phyloP scores from a whole-genome alignment of 1,139 yeast genomes.

The Magnusiomyces sp. region DNA sequence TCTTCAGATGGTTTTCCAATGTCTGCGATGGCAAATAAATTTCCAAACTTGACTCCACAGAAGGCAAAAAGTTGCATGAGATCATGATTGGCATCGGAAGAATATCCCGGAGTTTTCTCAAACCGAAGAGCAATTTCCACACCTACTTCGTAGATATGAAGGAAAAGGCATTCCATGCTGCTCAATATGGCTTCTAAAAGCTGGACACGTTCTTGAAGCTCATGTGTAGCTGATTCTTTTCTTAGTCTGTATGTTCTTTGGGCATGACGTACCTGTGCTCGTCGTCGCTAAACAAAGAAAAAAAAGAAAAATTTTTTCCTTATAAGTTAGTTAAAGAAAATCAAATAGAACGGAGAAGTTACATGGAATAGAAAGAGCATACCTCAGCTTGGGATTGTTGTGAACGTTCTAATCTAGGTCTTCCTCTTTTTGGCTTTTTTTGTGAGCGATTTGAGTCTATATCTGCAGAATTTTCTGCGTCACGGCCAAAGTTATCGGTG shows the following conservation, averaged over 20 bases:
- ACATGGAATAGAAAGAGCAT: background rate
- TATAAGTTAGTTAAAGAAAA: background rate
- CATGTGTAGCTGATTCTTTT: slow-evolving; percentile 13
- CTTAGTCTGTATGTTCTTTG: slow-evolving; percentile 14
- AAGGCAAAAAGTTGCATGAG: slow-evolving; percentile 11
- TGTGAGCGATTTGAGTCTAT: too few relatives aligned
- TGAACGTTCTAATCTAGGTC: slow-evolving; percentile 13
- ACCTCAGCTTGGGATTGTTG: slow-evolving; percentile 13
- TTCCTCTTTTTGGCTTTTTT: slow-evolving; percentile 12
- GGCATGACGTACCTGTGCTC: slow-evolving; percentile 16
- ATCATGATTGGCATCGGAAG: slow-evolving; percentile 2
- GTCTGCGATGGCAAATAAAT: slow-evolving; percentile 2
- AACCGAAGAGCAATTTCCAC: slow-evolving; percentile 12
- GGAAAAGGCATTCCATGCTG: slow-evolving; percentile 9
- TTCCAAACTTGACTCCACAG: slow-evolving; percentile 11
- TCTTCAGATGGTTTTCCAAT: background rate
- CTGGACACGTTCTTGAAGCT: slow-evolving; percentile 9
- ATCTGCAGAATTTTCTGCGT: too few relatives aligned
- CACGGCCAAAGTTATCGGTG: too few relatives aligned
- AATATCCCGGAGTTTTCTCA: background rate
- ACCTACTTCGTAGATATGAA: slow-evolving; percentile 13
- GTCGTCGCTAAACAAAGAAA: slow-evolving; percentile 9
- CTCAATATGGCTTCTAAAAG: slow-evolving; percentile 6
- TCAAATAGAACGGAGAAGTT: background rate
- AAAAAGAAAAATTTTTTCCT: background rate